Conservation (phyloP, 2,329 filamentous ascomycete genomes). For the Colletotrichum zoysiae region DNA sequence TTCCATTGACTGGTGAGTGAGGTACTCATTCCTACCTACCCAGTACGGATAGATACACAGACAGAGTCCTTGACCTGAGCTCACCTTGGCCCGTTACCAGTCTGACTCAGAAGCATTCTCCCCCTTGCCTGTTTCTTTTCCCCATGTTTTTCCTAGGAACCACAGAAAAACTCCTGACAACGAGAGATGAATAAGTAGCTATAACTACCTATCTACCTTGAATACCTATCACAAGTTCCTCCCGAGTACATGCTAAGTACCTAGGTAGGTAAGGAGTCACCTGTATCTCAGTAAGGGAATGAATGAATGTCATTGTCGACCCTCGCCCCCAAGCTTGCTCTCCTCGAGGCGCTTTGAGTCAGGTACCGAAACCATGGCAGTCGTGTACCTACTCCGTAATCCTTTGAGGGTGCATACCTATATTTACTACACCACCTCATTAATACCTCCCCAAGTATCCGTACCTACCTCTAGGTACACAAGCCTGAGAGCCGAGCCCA, state of each 20-base stretch:
- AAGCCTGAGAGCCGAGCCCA: constrained; percentile 21
- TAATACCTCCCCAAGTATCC: neutral
- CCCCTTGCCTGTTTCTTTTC: neutral
- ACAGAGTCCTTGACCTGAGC: neutral
- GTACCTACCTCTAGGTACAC: neutral
- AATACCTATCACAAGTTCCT: too few species aligned
- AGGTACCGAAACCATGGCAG: neutral
- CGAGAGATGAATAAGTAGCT: neutral
- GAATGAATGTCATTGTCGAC: neutral
- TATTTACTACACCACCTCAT: too few species aligned
- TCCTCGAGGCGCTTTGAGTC: neutral
- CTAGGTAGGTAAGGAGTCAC: neutral
- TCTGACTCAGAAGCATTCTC: constrained; percentile 4
- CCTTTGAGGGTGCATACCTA: neutral
- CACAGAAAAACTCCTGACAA: neutral
- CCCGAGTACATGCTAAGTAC: too few species aligned
- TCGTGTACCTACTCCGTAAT: neutral
- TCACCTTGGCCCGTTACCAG: neutral
- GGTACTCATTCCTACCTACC: neutral
- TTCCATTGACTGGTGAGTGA: neutral
- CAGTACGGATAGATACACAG: too few species aligned
- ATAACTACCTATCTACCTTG: too few species aligned
- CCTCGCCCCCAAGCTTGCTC: neutral
- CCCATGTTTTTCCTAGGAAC: neutral
- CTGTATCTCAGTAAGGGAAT: too few species aligned